Base-by-base conservation (phyloP, 2,329 filamentous ascomycete species). In the Cladosporium sp. region DNA sequence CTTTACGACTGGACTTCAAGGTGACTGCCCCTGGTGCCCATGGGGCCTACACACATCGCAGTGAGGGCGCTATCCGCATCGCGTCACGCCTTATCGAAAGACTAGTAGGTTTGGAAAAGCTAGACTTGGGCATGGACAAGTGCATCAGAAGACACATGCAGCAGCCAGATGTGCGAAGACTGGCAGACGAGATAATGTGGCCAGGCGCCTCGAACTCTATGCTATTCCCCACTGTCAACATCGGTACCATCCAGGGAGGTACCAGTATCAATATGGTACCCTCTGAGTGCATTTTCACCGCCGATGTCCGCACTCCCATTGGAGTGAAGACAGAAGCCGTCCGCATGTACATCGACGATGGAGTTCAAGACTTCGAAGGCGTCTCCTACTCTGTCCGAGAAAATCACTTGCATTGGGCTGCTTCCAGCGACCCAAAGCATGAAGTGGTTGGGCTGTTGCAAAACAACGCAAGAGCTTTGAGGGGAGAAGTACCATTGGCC, bases 201-300 rank as follows among this genome's bases (percentile, higher is more conserved):
- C 14, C 67, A 28, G 78, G 78, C 0, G 75, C 78, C 7, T 72
- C 73, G 6, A 70, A 74, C 44, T 73, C 74, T 10, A 72, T 78
- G 50, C 64, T 76, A 6, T 72, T 68, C 49, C 75, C 79, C 0
- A 81, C 78, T 0, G 69, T 81, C 12, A 80, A 80, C 62, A 78
- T 80, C 40, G 79, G 79, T 11, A 77, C 74, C 5, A 77, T 81
- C n/a, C 69, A 72, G 29, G 79, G 79, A 6, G 80, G 79, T 2
- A 66, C 76, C 11, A 80, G 81, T 64, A 78, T 81, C 67, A 81
- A 81, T 66, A 78, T 79, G 71, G 80, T 81, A 29, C 78, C 79
- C 0, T 75, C 76, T 4, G 53, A 67, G 18, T 80, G 78, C 56
- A 66, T 70, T 1, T 79, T 81, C 64, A 78, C 80, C 67, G 73